These are phyloP conservation scores for Ehretia macrophylla DNA, from an alignment of 257 asterid genomes.

Conservation along the genomic window DNA sequence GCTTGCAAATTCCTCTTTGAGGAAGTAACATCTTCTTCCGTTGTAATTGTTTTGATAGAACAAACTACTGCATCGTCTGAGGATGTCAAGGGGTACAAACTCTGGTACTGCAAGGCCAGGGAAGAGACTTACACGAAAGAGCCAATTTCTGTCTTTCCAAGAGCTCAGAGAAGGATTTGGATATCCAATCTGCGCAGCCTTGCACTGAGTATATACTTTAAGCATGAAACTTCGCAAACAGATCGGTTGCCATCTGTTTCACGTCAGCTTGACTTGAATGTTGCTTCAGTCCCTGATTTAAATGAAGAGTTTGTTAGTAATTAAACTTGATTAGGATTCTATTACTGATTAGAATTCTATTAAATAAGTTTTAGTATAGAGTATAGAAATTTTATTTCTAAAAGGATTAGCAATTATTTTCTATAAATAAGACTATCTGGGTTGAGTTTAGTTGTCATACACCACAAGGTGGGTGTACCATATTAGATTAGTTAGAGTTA, in stretches of 20 bases:
- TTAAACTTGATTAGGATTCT: too few species aligned
- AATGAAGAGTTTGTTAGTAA: too few species aligned
- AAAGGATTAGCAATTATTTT: too few species aligned
- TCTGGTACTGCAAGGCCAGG: conserved; percentile 75
- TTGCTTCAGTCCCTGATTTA: conserved; percentile 77
- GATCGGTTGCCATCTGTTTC: conserved; percentile 45
- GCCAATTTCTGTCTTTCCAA: conserved; percentile 67
- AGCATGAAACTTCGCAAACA: conserved; percentile 41
- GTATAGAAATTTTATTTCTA: too few species aligned
- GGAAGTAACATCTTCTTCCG: conserved; percentile 69
- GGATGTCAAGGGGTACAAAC: conserved; percentile 75
- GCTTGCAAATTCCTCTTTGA: conserved; percentile 84
- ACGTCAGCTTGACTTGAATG: conserved; percentile 70
- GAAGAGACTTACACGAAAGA: conserved; percentile 64
- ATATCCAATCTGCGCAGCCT: conserved; percentile 77
- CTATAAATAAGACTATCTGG: too few species aligned
- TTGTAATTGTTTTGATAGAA: conserved; percentile 61
- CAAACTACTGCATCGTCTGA: conserved; percentile 23
- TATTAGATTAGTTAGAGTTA: too few species aligned
- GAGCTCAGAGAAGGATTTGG: conserved; percentile 66
- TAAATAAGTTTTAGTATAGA: too few species aligned
- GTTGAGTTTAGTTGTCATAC: too few species aligned
- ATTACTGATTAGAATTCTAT: too few species aligned
- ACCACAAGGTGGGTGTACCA: too few species aligned
- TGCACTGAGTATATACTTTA: conserved; percentile 71